Percentiles rank a stretch among this genome's conserved stretches.
These are phyloP conservation scores for Blumeriella jaapii DNA, from an alignment of 2,329 filamentous ascomycete genomes.

Conservation along the genomic window DNA sequence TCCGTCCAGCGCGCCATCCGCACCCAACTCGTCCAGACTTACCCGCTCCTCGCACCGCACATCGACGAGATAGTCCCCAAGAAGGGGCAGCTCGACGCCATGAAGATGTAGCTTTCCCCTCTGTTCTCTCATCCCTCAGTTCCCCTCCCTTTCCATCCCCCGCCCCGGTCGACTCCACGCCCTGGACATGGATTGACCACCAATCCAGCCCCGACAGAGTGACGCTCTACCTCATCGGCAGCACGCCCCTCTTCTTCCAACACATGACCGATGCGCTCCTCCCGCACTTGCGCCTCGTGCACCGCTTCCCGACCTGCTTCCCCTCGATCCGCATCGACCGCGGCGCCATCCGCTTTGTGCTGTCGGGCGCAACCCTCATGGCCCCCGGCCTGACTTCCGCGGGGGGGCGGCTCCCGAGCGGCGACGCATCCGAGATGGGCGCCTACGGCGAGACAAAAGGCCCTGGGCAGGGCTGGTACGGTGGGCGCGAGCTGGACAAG, in stretches of 20 bases:
- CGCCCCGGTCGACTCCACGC: background rate
- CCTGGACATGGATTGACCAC: slow-evolving; percentile 4
- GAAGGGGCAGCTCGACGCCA: slow-evolving; percentile 77
- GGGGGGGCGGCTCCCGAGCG: slow-evolving; percentile 63
- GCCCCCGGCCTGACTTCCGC: slow-evolving; percentile 79
- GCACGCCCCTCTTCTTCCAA: slow-evolving; percentile 82
- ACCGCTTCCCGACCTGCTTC: slow-evolving; percentile 79
- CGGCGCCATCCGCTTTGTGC: slow-evolving; percentile 91
- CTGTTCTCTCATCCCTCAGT: too few relatives aligned
- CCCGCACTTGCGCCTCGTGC: slow-evolving; percentile 80
- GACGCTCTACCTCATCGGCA: slow-evolving; percentile 74
- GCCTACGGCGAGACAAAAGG: slow-evolving; percentile 22
- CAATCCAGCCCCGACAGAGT: slow-evolving; percentile 62
- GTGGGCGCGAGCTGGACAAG: slow-evolving; percentile 58
- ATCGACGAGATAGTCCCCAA: slow-evolving; percentile 95
- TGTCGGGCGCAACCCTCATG: slow-evolving; percentile 91
- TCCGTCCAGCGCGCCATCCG: slow-evolving; percentile 84
- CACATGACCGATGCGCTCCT: slow-evolving; percentile 61
- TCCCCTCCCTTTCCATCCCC: too few relatives aligned
- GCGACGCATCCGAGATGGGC: slow-evolving; percentile 28
- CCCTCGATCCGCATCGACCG: slow-evolving; percentile 82
- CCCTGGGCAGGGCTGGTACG: slow-evolving; percentile 32
- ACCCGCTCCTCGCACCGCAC: slow-evolving; percentile 73
- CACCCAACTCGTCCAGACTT: slow-evolving; percentile 68
- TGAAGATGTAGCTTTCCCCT: slow-evolving; percentile 58